phyloP scores from a whole-genome alignment of 2,329 filamentous ascomycete genomes.

The Pezizomycotina sp. region DNA sequence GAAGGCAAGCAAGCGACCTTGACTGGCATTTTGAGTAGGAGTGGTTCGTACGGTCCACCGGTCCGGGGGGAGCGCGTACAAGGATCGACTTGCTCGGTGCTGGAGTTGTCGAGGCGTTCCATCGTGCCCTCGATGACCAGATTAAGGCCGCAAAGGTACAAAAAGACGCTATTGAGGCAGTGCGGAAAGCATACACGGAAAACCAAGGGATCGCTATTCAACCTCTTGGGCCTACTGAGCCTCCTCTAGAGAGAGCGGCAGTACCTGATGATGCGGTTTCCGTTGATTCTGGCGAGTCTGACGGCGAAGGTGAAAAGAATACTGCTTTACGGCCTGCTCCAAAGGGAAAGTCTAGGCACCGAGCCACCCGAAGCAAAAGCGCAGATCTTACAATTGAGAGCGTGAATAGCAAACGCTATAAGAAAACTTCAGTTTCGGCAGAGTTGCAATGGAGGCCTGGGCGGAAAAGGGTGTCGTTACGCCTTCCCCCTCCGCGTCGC shows the following conservation, averaged over 20 bases:
- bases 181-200: no score
- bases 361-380: conserved; percentile 13
- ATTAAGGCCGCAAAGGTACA: no score
- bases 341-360: conserved; percentile 10
- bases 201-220: no score
- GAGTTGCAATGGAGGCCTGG: conserved; percentile 22
- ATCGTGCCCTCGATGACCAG: conserved; percentile 54
- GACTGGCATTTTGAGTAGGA: conserved; percentile 33
- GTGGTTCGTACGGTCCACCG: conserved; percentile 29
- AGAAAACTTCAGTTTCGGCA: conserved; percentile 4
- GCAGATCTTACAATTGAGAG: conserved; percentile 15
- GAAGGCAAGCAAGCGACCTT: conserved; percentile 29
- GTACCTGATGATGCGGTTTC: no score
- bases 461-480: conserved; percentile 41
- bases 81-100: conserved; percentile 74
- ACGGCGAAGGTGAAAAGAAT: conserved; percentile 12
- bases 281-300: conserved; percentile 3
- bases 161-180: no score
- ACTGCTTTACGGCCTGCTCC: conserved; percentile 9
- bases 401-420: conserved; percentile 8
- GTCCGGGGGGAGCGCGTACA: conserved; percentile 35
- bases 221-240: no score
- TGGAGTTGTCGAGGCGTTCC: conserved; percentile 61
- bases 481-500: conserved; percentile 38
- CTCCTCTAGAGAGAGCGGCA: no score